Evolutionary conservation across 2,329 filamentous ascomycete genomes (phyloP), one percentile per base, ranked within the genome.

Genomic region (Diaporthe ilicicola): DNA sequence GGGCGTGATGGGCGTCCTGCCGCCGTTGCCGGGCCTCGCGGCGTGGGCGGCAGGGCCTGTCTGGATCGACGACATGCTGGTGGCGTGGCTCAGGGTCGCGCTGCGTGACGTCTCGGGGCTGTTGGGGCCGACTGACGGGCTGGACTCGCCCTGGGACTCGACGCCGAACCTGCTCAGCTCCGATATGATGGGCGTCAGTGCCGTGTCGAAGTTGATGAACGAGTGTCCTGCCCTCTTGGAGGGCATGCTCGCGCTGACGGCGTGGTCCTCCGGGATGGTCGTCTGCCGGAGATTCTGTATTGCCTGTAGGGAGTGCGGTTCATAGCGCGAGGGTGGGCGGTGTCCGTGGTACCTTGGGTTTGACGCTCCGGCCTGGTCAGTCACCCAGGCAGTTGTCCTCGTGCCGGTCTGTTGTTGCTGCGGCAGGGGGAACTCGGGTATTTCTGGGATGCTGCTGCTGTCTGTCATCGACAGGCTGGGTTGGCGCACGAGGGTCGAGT

Each of bases 181-280:
- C 15, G 69, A 54, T 24, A 71, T 50, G n/a, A 71, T 71, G 6
- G 69, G 69, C 48, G 69, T 67, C 62, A 67, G 29, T 5, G 69
- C 37, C 42, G 59, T 48, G 46, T 66, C 67, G 53, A 71, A 71
- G 44, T 71, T 66, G 3, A 71, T 71, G n/a, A 71, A 66, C 12
- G 69, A 71, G 39, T 66, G 59, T 17, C 59, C 59, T n/a, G 42
- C 42, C 59, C 59, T 62, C 59, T 42, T 24, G 42, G 59, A 15
- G 7, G 69, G 48, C 8, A 48, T 32, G 62, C 66, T 56, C n/a
- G 67, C 46, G 3, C 34, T 44, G n/a, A 72, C 70, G 29, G 65
- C 70, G 10, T 69, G 56, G 70, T 65, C 24, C 29, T 72, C 70
- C 12, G 70, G 70, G 46, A 72, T 72, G 42, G 56, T 65, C 32